Percentiles rank a stretch among this genome's conserved stretches.
These are phyloP conservation scores for Cymbopogon citratus DNA, from an alignment of 176 grass and related monocot genomes.

Conservation along the genomic window DNA sequence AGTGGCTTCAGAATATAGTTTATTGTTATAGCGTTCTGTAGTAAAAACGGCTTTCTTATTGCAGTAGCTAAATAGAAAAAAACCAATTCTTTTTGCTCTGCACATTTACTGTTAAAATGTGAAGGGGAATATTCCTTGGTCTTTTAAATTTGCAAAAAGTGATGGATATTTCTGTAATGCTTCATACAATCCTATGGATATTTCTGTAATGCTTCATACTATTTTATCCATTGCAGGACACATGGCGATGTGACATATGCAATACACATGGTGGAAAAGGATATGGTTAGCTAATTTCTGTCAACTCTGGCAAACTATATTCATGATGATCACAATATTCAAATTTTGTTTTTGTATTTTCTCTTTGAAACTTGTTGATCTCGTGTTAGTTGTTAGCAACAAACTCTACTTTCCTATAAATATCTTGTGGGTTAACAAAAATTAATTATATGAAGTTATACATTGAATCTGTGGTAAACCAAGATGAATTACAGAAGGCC, in stretches of 20 bases:
- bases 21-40: background rate
- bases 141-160: background rate
- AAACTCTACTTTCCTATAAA: constrained; percentile 10
- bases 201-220: background rate
- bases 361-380: constrained; percentile 1
- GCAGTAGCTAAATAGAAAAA: constrained; percentile 4
- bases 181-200: constrained; percentile 1
- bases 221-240: constrained; percentile 53
- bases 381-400: background rate
- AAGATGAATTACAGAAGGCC: background rate
- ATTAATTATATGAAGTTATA: background rate
- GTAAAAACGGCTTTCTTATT: background rate
- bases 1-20: constrained; percentile 3
- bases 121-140: background rate
- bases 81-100: background rate
- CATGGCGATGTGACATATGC: constrained; percentile 88
- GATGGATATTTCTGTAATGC: background rate
- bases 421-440: background rate
- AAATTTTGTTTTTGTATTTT: constrained; percentile 15
- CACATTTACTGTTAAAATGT: background rate
- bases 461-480: background rate
- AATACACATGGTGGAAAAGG: constrained; percentile 70
- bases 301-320: background rate
- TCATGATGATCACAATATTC: constrained; percentile 1
- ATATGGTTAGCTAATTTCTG: constrained; percentile 70